These are phyloP conservation scores for Suhomyces prunicola DNA, from an alignment of 805 yeast species.

Conservation along the genomic window DNA sequence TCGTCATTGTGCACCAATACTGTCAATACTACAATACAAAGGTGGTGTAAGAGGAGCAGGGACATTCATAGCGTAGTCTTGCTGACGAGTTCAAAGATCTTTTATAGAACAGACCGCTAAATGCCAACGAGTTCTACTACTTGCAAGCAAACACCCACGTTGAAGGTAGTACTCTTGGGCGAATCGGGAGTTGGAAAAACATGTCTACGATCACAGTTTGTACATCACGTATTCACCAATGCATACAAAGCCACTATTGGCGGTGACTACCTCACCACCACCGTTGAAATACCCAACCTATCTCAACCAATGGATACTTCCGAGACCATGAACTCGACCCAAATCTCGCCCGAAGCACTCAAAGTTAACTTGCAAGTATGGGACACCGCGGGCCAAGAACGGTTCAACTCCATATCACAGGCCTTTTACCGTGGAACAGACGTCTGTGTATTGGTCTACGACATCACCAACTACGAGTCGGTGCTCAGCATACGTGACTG, in stretches of 20 bases:
- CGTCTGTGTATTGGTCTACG: slow-evolving; percentile 52
- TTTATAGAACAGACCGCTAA: background rate
- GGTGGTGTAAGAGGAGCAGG: background rate
- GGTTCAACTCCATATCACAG: slow-evolving; percentile 47
- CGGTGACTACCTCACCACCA: slow-evolving; percentile 53
- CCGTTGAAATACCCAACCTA: slow-evolving; percentile 13
- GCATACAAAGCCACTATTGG: slow-evolving; percentile 60
- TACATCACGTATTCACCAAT: slow-evolving; percentile 52
- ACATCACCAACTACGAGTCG: slow-evolving; percentile 49
- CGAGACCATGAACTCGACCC: background rate
- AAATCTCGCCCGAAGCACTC: background rate
- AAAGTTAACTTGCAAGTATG: slow-evolving; percentile 52
- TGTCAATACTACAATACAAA: background rate
- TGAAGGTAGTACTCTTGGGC: slow-evolving; percentile 55
- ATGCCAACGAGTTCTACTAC: background rate
- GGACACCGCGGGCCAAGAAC: slow-evolving; percentile 49
- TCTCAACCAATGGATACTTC: background rate
- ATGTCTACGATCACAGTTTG: slow-evolving; percentile 52
- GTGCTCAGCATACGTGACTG: slow-evolving; percentile 46
- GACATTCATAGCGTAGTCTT: background rate
- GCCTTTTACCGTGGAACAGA: slow-evolving; percentile 61
- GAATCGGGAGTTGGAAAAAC: slow-evolving; percentile 63
- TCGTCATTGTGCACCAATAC: background rate
- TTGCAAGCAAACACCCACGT: slow-evolving; percentile 12
- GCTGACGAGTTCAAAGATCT: background rate